phyloP scores from a whole-genome alignment of 352 stramenopile genomes.

The Globisporangium viniferum region DNA sequence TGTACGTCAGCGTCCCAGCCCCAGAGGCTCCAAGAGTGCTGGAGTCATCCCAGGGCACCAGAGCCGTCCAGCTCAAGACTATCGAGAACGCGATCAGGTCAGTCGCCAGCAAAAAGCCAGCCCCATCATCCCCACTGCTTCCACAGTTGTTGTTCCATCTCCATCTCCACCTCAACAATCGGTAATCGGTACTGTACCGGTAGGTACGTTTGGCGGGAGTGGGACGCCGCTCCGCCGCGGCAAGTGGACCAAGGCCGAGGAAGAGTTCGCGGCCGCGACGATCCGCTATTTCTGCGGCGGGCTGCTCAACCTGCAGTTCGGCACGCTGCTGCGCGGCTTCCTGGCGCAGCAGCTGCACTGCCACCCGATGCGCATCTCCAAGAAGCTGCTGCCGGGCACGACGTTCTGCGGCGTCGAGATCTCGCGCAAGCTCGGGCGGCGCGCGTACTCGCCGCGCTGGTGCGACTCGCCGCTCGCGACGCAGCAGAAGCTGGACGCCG shows the following conservation, averaged over 20 bases:
- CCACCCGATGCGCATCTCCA: slow-evolving; percentile 77
- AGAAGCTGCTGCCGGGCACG: slow-evolving; percentile 62
- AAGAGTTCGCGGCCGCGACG: slow-evolving; percentile 58
- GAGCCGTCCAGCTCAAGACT: not conserved
- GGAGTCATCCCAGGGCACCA: not conserved
- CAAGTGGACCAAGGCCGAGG: slow-evolving; percentile 71
- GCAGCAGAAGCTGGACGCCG: slow-evolving; percentile 35
- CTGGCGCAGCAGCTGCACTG: slow-evolving; percentile 69
- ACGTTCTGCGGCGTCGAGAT: slow-evolving; percentile 68
- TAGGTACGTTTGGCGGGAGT: slow-evolving; percentile 2
- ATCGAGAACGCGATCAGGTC: not conserved
- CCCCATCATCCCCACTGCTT: not conserved
- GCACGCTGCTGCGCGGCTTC: slow-evolving; percentile 69
- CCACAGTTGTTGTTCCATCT: not conserved
- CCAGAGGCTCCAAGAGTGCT: not conserved
- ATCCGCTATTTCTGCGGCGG: slow-evolving; percentile 72
- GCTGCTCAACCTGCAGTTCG: slow-evolving; percentile 64
- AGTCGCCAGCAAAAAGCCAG: not conserved
- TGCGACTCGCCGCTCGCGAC: slow-evolving; percentile 42
- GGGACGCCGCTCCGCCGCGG: slow-evolving; percentile 43
- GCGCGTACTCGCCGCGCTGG: slow-evolving; percentile 63
- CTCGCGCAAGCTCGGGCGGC: slow-evolving; percentile 67
- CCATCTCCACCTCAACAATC: not conserved
- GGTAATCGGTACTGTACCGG: not conserved
- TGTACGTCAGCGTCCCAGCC: not conserved